Conservation (phyloP, 306 rosid genomes). For the Quercus gilva region DNA sequence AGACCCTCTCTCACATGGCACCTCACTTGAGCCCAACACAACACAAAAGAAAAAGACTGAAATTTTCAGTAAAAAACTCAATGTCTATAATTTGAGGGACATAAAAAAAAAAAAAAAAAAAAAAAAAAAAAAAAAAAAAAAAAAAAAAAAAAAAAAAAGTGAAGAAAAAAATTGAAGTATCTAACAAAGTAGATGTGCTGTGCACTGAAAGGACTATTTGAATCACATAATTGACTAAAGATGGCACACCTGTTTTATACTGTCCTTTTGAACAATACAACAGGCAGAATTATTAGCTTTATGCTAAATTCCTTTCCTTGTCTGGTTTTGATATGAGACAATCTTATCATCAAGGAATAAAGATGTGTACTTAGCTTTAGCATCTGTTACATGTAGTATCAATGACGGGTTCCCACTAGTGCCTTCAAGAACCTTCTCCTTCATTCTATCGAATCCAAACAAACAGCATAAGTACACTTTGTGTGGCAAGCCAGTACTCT, state of each 20-base stretch:
- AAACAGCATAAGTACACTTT: not conserved
- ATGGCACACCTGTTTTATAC: not conserved
- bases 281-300: not conserved
- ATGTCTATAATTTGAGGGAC: no score
- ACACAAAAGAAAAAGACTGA: no score
- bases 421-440: conserved; percentile 22
- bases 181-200: not conserved
- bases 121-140: no score
- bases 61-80: no score
- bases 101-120: no score
- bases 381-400: not conserved
- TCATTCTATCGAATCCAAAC: not conserved
- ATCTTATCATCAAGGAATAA: conserved; percentile 19
- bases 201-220: not conserved
- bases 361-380: not conserved
- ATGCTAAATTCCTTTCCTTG: not conserved
- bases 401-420: not conserved
- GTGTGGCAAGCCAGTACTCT: not conserved
- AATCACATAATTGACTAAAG: not conserved
- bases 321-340: not conserved
- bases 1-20: no score
- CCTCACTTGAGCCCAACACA: no score
- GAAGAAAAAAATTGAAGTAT: no score
- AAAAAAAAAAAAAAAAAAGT: no score
- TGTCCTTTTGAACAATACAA: not conserved